Percentiles rank a stretch among this genome's conserved stretches.
Conservation (phyloP, 2,329 filamentous ascomycete species). For the Fusarium equiseti region DNA sequence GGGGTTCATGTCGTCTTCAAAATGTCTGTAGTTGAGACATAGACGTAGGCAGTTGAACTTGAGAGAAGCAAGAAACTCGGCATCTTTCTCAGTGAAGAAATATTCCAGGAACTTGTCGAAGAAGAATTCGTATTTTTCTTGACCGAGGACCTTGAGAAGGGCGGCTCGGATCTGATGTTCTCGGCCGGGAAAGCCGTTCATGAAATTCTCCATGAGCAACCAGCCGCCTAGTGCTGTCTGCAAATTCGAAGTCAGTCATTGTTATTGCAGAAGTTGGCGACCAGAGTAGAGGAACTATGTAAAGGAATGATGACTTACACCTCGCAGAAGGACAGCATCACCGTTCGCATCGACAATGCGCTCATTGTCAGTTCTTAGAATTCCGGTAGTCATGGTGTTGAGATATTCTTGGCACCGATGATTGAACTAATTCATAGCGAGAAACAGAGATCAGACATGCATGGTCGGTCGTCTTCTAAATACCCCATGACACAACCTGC, state of each 20-base stretch:
- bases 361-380: constrained; percentile 44
- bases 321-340: constrained; percentile 58
- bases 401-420: not conserved
- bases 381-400: constrained; percentile 22
- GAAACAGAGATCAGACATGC: not conserved
- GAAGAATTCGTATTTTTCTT: constrained; percentile 69
- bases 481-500: not conserved
- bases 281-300: accelerated
- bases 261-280: not conserved
- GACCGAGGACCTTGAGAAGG: constrained; percentile 64
- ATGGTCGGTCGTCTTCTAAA: not conserved
- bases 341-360: constrained; percentile 59
- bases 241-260: accelerated
- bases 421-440: accelerated
- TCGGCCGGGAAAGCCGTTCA: constrained; percentile 69
- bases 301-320: constrained; percentile 27
- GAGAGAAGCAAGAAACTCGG: constrained; percentile 66
- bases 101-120: constrained; percentile 69
- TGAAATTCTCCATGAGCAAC: constrained; percentile 70
- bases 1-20: constrained; percentile 65
- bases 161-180: constrained; percentile 67
- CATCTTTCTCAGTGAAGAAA: constrained; percentile 69
- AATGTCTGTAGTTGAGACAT: constrained; percentile 70
- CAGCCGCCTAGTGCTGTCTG: constrained; percentile 48
- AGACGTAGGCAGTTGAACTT: constrained; percentile 69